Evolutionary conservation across 129 eudicot species (phyloP).

Genomic region (Helichrysum umbraculigerum): DNA sequence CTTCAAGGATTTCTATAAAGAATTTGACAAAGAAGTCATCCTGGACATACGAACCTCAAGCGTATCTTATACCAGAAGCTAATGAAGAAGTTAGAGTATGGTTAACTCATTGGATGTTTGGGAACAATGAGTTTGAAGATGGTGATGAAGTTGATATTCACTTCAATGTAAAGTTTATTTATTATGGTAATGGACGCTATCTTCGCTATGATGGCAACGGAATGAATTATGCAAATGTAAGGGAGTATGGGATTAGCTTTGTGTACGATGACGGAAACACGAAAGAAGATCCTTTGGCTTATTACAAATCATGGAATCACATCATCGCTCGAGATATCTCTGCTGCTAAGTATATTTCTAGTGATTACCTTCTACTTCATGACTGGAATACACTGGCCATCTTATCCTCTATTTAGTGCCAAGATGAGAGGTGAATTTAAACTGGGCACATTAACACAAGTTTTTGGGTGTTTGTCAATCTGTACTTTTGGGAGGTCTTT

Average conservation of each 20-base stretch:
- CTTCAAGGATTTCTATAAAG: not conserved
- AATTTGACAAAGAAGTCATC: constrained; percentile 15
- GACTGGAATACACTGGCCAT: too few relatives aligned
- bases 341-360: not conserved
- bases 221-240: not conserved
- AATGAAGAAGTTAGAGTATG: not conserved
- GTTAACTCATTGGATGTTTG: constrained; percentile 23
- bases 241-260: not conserved
- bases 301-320: constrained; percentile 30
- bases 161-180: too few relatives aligned
- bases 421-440: too few relatives aligned
- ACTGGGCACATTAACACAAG: too few relatives aligned
- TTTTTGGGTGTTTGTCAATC: too few relatives aligned
- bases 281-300: constrained; percentile 2
- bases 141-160: constrained; percentile 6
- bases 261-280: not conserved
- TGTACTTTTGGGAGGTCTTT: too few relatives aligned
- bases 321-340: constrained; percentile 18
- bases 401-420: too few relatives aligned
- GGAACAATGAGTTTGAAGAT: constrained; percentile 23
- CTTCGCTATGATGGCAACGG: too few relatives aligned
- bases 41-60: constrained; percentile 7
- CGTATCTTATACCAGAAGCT: not conserved
- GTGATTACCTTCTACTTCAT: too few relatives aligned
- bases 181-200: too few relatives aligned